A percentile compares a stretch with the other conserved stretches of the same genome.
These are phyloP conservation scores for Leishmania tropica DNA, from an alignment of 208 protist species.

Conservation along the genomic window DNA sequence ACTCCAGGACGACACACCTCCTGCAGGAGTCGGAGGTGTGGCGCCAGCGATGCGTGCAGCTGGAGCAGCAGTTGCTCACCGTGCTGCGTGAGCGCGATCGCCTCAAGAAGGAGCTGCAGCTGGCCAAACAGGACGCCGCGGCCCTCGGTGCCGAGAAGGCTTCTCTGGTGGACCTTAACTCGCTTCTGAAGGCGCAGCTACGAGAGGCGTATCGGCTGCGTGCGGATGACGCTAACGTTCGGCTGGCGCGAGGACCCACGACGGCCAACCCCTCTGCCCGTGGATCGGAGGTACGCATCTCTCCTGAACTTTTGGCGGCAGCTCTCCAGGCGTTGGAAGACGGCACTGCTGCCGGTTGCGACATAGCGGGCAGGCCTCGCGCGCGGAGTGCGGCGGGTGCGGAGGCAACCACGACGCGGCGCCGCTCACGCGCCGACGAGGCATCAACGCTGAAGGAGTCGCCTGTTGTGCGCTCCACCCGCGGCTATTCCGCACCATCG, in stretches of 20 bases:
- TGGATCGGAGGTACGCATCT: slow-evolving; percentile 2
- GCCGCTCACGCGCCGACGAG: not conserved
- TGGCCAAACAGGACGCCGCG: slow-evolving; percentile 48
- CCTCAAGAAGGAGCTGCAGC: slow-evolving; percentile 48
- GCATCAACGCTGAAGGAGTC: not conserved
- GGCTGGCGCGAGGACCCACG: not conserved
- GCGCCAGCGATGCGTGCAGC: slow-evolving; percentile 70
- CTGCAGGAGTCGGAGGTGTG: slow-evolving; percentile 78
- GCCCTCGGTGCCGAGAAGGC: slow-evolving; percentile 70
- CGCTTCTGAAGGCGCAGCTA: slow-evolving; percentile 86
- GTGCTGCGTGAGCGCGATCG: slow-evolving; percentile 74
- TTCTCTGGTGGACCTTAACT: slow-evolving; percentile 83
- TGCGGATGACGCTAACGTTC: slow-evolving; percentile 8
- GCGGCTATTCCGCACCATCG: not conserved
- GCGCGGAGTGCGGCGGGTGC: not conserved
- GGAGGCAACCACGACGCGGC: not conserved
- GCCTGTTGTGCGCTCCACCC: slow-evolving; percentile 23
- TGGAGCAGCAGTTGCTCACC: slow-evolving; percentile 73
- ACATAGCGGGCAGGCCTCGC: not conserved
- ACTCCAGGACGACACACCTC: slow-evolving; percentile 26
- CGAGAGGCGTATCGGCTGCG: slow-evolving; percentile 74
- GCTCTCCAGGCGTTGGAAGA: slow-evolving; percentile 23
- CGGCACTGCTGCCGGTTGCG: not conserved
- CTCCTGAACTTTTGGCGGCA: slow-evolving; percentile 33
- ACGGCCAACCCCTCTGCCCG: not conserved